Base-by-base conservation (phyloP, 352 stramenopile species). In the Phytophthora lateralis region DNA sequence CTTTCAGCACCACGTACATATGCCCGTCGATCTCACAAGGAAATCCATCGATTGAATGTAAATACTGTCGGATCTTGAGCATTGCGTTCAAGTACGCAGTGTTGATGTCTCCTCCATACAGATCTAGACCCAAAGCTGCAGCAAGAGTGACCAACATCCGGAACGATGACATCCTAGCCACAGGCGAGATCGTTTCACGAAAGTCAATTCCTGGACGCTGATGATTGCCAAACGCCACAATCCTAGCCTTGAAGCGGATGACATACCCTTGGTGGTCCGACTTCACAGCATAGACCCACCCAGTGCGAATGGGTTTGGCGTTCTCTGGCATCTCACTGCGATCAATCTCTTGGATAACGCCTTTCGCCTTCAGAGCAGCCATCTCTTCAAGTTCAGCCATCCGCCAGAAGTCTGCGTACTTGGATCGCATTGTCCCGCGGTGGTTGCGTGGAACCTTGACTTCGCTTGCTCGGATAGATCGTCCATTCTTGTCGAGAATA, bases 321-420 rank as follows among this genome's bases (percentile, higher is more conserved):
- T 35, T 11, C 7, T 3, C 1, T 14, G 10, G 3, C 10, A 35
- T 14, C 7, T 35, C 30, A 35, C 8, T 35, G 10, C 30, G 1
- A 9, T 9, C 8, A 4, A 35, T 35, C 30, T 9, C 30, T 35
- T 35, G 30, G 2, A 35, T 9, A 2, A 35, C 30, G 30, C 30
- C 30, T 11, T 34, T 37, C 11, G 21, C 10, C 24, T 50, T 50
- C 24, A 37, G 8, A 30, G 26, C 26, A 29, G 26, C 26, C 26
- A 29, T 29, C 26, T 29, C 26, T 6, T 6, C 26, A 6, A 29
- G 26, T 6, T 6, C 26, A 29, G 26, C 26, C 26, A 6, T 29
- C 30, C 30, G 30, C 24, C 4, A 39, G 27, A 51, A 51, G 44
- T 51, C 26, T 39, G 11, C 14, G 26, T 41, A 51, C 15, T 51